These are phyloP conservation scores for Mucor mucedo DNA, from an alignment of 371 early-diverging fungal genomes.

Conservation along the genomic window DNA sequence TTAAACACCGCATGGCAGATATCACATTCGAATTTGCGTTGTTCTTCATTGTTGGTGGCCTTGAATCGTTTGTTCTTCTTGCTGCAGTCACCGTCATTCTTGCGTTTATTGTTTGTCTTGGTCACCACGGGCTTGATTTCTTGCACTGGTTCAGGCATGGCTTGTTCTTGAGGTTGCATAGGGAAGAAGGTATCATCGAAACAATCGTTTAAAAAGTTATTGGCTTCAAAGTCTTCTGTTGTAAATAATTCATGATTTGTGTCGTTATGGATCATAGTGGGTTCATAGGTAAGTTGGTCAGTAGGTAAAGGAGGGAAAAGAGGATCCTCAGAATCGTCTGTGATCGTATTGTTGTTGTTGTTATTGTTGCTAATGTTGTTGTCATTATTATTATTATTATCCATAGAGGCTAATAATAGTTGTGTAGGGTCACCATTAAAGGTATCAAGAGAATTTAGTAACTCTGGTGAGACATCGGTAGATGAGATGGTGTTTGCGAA, in stretches of 20 bases:
- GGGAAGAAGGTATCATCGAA: conserved; percentile 11
- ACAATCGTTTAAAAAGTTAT: conserved; percentile 16
- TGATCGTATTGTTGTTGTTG: neutral
- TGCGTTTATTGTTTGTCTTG: conserved; percentile 18
- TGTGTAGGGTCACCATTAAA: conserved; percentile 29
- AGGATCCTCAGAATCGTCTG: conserved; percentile 21
- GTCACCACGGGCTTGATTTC: neutral
- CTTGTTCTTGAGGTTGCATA: neutral
- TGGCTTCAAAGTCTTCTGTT: conserved; percentile 1
- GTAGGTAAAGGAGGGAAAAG: conserved; percentile 47
- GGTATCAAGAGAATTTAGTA: conserved; percentile 2
- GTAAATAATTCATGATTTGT: neutral
- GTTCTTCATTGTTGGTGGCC: conserved; percentile 7
- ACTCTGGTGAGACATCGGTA: neutral
- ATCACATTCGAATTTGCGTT: conserved; percentile 51
- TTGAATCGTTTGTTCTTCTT: conserved; percentile 17
- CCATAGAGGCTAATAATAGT: conserved; percentile 25
- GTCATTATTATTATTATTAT: conserved; percentile 1
- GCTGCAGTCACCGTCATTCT: conserved; percentile 7
- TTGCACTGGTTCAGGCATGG: neutral
- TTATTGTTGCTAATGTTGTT: no score
- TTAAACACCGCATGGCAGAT: conserved; percentile 65
- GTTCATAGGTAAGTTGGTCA: conserved; percentile 14
- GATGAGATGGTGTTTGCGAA: conserved; percentile 5
- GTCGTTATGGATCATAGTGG: neutral